These are phyloP conservation scores for Alternaria novae-zelandiae DNA, from an alignment of 2,329 filamentous ascomycete genomes.

Conservation along the genomic window DNA sequence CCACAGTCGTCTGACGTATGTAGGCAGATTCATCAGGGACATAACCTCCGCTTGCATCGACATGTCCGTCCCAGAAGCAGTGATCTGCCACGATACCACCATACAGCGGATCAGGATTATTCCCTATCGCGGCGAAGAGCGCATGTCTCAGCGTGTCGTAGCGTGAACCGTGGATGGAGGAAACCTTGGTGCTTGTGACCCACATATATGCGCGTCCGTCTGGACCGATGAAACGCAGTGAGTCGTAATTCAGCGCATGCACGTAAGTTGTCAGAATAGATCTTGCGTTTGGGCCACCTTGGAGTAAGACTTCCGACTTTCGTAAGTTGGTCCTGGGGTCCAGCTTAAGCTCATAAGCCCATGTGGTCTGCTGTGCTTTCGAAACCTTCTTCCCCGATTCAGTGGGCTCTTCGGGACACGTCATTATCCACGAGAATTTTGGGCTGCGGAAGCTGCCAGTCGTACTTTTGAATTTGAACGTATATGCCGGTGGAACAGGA, in stretches of 20 bases:
- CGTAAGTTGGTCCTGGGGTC: conserved; percentile 29
- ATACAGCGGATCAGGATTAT: conserved; percentile 36
- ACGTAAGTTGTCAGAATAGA: conserved; percentile 37
- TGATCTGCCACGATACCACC: conserved; percentile 46
- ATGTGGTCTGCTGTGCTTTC: conserved; percentile 14
- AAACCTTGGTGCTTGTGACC: conserved; percentile 37
- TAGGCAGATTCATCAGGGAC: conserved; percentile 39
- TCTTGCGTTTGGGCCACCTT: conserved; percentile 18
- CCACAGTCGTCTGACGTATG: conserved; percentile 31
- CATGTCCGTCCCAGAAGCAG: conserved; percentile 42
- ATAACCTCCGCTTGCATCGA: conserved; percentile 22
- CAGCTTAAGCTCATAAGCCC: conserved; percentile 38
- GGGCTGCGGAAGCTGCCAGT: conserved; percentile 35
- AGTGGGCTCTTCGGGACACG: neutral
- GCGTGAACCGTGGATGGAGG: conserved; percentile 29
- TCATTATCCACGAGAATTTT: conserved; percentile 38
- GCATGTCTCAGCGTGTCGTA: conserved; percentile 42
- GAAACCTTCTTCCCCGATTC: neutral
- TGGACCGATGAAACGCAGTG: conserved; percentile 37
- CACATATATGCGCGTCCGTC: conserved; percentile 39
- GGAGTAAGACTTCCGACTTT: conserved; percentile 32
- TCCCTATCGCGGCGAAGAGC: conserved; percentile 32
- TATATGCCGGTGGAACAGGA: conserved; percentile 22
- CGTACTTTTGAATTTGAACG: conserved; percentile 33
- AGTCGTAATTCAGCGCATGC: conserved; percentile 41